Percentiles rank a stretch among this genome's conserved stretches.
phyloP scores from a whole-genome alignment of 257 asterid genomes.

The Rubia yunnanensis region DNA sequence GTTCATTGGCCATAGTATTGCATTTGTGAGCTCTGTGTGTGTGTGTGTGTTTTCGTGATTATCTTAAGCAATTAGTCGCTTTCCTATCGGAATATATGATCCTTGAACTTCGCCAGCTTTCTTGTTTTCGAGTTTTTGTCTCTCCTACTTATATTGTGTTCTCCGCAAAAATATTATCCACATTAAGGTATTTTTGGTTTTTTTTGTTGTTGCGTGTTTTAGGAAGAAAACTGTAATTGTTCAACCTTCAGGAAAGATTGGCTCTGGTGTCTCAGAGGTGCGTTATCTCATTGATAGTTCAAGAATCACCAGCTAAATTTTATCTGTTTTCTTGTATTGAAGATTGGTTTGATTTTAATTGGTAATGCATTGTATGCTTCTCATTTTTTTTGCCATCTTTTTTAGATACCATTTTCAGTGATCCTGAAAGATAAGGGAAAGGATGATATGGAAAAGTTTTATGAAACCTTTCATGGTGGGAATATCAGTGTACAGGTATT shows the following conservation, averaged over 20 bases:
- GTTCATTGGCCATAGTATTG: background rate
- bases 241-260: slow-evolving; percentile 52
- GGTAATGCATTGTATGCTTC: background rate
- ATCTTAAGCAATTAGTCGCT: background rate
- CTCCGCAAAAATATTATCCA: background rate
- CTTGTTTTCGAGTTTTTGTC: background rate
- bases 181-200: background rate
- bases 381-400: background rate
- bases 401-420: slow-evolving; percentile 70
- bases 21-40: background rate
- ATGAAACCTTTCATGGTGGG: slow-evolving; percentile 85
- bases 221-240: slow-evolving; percentile 53
- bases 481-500: slow-evolving; percentile 72
- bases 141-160: background rate
- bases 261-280: slow-evolving; percentile 74
- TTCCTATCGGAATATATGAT: no score
- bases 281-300: background rate
- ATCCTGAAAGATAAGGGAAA: slow-evolving; percentile 44
- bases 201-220: slow-evolving; percentile 13
- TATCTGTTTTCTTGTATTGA: background rate
- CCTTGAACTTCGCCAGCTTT: background rate
- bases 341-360: background rate
- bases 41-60: background rate
- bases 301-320: background rate
- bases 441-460: slow-evolving; percentile 42